phyloP scores from a whole-genome alignment of 495 filamentous ascomycete genomes.

The Xylaria sp. region DNA sequence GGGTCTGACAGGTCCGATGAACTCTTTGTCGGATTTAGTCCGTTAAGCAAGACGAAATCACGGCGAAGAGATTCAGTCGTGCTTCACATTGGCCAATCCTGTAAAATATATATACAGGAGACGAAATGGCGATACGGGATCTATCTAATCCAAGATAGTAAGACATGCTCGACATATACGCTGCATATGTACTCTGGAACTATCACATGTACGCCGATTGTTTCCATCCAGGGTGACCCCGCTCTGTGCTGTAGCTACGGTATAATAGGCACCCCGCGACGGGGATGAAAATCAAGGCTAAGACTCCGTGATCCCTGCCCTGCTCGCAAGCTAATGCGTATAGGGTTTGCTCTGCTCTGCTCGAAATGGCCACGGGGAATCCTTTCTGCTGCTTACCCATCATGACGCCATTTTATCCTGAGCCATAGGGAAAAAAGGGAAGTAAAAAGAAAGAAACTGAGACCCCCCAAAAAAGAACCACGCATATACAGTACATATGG shows the following conservation, averaged over 20 bases:
- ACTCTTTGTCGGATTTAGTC: background rate
- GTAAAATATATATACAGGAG: background rate
- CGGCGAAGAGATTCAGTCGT: background rate
- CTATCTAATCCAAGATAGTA: background rate
- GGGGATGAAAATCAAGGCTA: background rate
- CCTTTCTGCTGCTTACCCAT: background rate
- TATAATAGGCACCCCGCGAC: slow-evolving; percentile 10
- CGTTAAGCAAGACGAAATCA: background rate
- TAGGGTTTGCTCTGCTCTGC: slow-evolving; percentile 10
- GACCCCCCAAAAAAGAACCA: background rate
- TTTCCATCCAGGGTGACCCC: background rate
- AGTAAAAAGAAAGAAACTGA: no score
- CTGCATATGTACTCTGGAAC: no score
- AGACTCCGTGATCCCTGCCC: slow-evolving; percentile 6
- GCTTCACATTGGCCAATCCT: background rate
- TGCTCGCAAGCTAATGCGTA: slow-evolving; percentile 6
- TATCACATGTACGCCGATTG: background rate
- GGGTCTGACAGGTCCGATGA: no score
- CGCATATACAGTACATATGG: background rate
- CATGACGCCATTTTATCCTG: background rate
- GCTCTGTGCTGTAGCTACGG: no score
- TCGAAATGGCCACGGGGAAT: background rate
- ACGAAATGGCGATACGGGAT: background rate
- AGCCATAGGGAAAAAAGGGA: background rate
- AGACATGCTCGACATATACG: background rate